phyloP scores from a whole-genome alignment of 2,329 filamentous ascomycete species.

The Aspergillus chevalieri region DNA sequence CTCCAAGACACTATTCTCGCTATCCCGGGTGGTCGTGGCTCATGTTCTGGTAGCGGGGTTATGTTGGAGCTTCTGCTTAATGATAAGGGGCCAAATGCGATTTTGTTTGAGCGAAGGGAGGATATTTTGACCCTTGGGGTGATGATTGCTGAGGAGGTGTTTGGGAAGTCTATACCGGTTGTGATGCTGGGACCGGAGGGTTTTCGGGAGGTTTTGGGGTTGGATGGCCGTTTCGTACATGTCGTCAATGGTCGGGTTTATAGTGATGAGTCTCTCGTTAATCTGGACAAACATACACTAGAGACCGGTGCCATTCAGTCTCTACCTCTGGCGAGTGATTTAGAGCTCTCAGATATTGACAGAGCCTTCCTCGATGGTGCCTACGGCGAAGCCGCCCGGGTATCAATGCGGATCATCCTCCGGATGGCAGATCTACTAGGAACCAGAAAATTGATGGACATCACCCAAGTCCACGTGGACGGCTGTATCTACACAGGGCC shows the following conservation, averaged over 20 bases:
- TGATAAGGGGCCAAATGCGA: constrained; percentile 30
- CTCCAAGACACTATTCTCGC: constrained; percentile 34
- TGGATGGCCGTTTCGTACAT: background rate
- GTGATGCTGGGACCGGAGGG: constrained; percentile 12
- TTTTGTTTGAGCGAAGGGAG: constrained; percentile 40
- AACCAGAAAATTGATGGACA: constrained; percentile 28
- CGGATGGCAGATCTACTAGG: constrained; percentile 32
- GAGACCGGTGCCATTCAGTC: background rate
- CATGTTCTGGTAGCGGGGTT: constrained; percentile 42
- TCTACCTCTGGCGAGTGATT: background rate
- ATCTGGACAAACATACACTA: background rate
- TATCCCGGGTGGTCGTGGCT: constrained; percentile 43
- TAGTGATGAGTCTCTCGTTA: background rate
- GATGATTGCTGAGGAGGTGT: constrained; percentile 39
- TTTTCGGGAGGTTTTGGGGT: constrained; percentile 4
- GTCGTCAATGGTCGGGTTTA: background rate
- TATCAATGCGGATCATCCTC: constrained; percentile 36
- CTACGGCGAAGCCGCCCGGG: constrained; percentile 27
- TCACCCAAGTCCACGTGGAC: constrained; percentile 41
- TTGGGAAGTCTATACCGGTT: constrained; percentile 37
- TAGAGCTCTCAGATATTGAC: constrained; percentile 19
- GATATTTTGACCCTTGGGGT: constrained; percentile 44
- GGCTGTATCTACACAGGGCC: constrained; percentile 41
- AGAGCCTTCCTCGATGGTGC: constrained; percentile 23
- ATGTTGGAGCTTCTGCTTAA: constrained; percentile 43